These are phyloP conservation scores for Colletotrichum echinochloae DNA, from an alignment of 2,329 filamentous ascomycete genomes.

Conservation along the genomic window DNA sequence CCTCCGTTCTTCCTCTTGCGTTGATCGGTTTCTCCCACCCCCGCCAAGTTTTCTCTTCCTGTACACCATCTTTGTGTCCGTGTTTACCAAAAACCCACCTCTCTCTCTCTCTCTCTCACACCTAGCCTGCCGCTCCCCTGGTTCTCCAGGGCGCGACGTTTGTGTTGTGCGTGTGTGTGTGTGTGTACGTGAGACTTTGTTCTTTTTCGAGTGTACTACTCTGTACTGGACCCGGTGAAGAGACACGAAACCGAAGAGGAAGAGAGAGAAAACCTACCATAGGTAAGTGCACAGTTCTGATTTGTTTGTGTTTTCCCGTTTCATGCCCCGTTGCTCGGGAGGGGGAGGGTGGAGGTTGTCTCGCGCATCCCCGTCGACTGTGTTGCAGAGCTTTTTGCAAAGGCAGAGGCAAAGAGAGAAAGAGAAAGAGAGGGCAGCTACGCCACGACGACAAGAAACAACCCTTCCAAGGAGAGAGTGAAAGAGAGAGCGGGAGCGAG, in stretches of 20 bases:
- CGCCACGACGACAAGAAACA: slow-evolving; percentile 28
- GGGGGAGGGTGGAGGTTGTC: not conserved
- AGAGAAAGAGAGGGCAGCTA: not conserved
- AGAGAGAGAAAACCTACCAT: not conserved
- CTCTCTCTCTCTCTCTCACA: slow-evolving; percentile 42
- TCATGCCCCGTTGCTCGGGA: not conserved
- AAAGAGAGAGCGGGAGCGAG: slow-evolving; percentile 1
- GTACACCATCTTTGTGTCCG: slow-evolving; percentile 42
- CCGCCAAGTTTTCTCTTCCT: slow-evolving; percentile 50
- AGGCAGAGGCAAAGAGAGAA: not conserved
- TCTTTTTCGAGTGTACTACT: slow-evolving; percentile 33
- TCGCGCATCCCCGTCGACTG: slow-evolving; percentile 5
- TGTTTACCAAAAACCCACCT: slow-evolving; percentile 45
- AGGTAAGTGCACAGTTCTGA: slow-evolving; percentile 24
- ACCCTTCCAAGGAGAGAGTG: not conserved
- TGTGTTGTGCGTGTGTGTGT: slow-evolving; percentile 46
- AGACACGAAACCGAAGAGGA: slow-evolving; percentile 8
- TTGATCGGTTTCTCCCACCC: slow-evolving; percentile 32
- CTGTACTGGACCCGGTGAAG: slow-evolving; percentile 22
- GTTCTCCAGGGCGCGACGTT: slow-evolving; percentile 60
- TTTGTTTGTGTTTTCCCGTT: not conserved
- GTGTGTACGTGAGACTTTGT: not conserved
- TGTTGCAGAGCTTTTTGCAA: slow-evolving; percentile 17
- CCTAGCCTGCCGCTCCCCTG: slow-evolving; percentile 58
- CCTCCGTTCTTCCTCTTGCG: slow-evolving; percentile 30